These are phyloP conservation scores for Backusella macrospora DNA, from an alignment of 192 early-diverging fungal genomes.

Conservation along the genomic window DNA sequence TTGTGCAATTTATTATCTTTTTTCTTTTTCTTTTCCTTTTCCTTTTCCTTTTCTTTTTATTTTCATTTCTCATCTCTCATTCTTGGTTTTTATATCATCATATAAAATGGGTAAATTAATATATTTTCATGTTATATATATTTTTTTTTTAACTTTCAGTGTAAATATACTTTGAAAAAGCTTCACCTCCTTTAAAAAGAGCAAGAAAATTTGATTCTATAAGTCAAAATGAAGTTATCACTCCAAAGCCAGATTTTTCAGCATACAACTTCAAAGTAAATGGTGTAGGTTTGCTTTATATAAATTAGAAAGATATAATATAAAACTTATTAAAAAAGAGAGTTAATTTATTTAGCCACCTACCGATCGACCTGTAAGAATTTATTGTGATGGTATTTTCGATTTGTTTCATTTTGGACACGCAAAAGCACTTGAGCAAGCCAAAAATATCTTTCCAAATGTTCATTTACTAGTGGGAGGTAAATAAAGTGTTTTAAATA, in stretches of 20 bases:
- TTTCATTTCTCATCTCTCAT: background rate
- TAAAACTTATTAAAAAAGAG: no score
- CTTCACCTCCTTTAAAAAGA: background rate
- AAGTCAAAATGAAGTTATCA: background rate
- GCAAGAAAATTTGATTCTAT: background rate
- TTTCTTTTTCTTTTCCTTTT: background rate
- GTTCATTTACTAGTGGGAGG: conserved; percentile 73
- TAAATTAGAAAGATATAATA: no score
- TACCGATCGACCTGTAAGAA: conserved; percentile 62
- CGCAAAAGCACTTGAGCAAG: conserved; percentile 74
- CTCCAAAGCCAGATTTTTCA: background rate
- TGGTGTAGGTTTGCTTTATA: background rate
- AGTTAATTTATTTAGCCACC: conserved; percentile 45
- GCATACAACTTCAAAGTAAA: conserved; percentile 11
- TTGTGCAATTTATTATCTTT: background rate
- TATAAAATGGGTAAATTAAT: background rate
- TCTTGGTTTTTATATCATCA: background rate
- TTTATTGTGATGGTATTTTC: conserved; percentile 84
- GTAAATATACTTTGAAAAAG: background rate
- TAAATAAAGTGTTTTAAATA: background rate
- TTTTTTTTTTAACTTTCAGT: background rate
- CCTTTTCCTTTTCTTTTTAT: background rate
- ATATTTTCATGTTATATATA: background rate
- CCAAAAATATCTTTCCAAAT: conserved; percentile 76
- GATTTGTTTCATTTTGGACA: conserved; percentile 85